Evolutionary conservation across 257 asterid species (phyloP).

Genomic region (Petunia axillaris): DNA sequence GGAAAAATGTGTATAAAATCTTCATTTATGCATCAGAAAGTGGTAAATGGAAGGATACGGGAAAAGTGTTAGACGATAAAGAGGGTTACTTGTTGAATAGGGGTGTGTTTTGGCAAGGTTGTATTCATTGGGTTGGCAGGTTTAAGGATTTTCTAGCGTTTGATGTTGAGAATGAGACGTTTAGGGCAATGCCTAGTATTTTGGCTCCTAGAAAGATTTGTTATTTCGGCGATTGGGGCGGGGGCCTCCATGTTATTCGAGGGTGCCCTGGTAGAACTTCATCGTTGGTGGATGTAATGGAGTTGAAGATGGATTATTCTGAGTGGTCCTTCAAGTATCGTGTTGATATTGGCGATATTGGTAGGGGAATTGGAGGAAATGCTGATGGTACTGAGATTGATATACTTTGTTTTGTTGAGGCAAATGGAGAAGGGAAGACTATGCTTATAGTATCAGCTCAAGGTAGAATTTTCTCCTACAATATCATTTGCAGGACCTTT

Average conservation of each 20-base stretch:
- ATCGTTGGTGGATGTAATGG: not conserved
- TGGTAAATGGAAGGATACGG: not conserved
- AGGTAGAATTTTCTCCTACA: not conserved
- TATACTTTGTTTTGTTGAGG: not conserved
- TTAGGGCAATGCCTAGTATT: not conserved
- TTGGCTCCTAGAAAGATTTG: not conserved
- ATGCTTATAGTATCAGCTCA: not conserved
- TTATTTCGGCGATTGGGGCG: not conserved
- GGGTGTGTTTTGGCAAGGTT: not conserved
- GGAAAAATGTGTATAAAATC: not conserved
- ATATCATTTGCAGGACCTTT: not conserved
- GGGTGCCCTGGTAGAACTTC: not conserved
- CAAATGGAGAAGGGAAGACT: not conserved
- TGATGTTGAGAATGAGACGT: not conserved
- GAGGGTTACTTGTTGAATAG: not conserved
- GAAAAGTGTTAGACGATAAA: not conserved
- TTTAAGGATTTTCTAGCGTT: not conserved
- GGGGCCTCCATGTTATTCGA: not conserved
- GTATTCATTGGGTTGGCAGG: not conserved
- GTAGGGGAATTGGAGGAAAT: not conserved
- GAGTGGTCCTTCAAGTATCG: not conserved
- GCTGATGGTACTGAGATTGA: not conserved
- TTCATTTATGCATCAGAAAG: not conserved
- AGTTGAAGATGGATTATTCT: not conserved
- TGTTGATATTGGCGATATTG: not conserved